Percentiles rank a stretch among this genome's conserved stretches.
phyloP scores from a whole-genome alignment of 768 basidiomycete species.

The Tephrocybe rancida region DNA sequence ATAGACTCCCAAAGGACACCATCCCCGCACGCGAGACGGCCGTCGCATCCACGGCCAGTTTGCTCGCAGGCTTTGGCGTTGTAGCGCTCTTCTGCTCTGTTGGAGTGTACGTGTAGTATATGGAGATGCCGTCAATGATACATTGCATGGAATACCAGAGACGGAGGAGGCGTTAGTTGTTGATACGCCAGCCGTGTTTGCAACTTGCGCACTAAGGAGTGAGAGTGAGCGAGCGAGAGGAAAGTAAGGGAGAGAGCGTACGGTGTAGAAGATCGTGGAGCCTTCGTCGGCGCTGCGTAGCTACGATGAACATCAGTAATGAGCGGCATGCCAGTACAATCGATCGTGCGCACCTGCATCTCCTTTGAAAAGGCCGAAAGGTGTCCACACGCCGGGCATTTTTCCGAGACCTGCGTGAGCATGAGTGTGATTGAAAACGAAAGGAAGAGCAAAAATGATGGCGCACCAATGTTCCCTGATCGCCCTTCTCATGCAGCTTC shows the following conservation, averaged over 20 bases:
- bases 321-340: not conserved
- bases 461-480: conserved; percentile 58
- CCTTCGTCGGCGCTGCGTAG: conserved; percentile 93
- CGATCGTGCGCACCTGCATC: conserved; percentile 70
- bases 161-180: conserved; percentile 57
- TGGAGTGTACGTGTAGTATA: conserved; percentile 76
- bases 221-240: conserved; percentile 14
- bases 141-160: not conserved
- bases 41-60: conserved; percentile 73
- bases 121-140: conserved; percentile 11
- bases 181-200: conserved; percentile 82
- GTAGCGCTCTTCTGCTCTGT: conserved; percentile 87
- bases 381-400: conserved; percentile 87
- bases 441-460: not conserved
- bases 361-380: conserved; percentile 87
- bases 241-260: conserved; percentile 38
- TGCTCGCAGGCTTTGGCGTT: conserved; percentile 85
- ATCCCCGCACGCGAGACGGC: conserved; percentile 64
- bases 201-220: conserved; percentile 65
- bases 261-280: conserved; percentile 93
- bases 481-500: conserved; percentile 71
- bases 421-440: not conserved
- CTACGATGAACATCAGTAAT: conserved; percentile 34
- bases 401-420: conserved; percentile 73
- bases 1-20: conserved; percentile 76